phyloP scores from a whole-genome alignment of 345 rosid genomes.

The Salix viminalis region DNA sequence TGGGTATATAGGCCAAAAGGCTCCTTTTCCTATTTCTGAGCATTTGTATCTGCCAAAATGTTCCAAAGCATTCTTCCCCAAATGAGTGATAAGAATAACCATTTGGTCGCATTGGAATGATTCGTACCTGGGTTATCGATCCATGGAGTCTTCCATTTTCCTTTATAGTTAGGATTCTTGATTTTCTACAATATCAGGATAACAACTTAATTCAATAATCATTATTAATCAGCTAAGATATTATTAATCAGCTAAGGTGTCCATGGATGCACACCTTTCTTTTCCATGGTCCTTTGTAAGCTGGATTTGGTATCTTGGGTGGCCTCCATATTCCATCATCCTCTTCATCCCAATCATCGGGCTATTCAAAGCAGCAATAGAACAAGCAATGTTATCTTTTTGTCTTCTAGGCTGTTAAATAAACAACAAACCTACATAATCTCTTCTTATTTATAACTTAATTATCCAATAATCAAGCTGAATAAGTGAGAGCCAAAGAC shows the following conservation, averaged over 20 bases:
- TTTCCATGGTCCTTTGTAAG: conserved; percentile 47
- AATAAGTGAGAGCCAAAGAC: not conserved
- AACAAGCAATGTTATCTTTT: not conserved
- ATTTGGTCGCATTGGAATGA: not conserved
- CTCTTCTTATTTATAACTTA: not conserved
- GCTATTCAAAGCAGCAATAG: conserved; percentile 17
- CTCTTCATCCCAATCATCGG: conserved; percentile 46
- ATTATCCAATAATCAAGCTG: not conserved
- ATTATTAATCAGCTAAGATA: not conserved
- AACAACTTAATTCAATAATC: not conserved
- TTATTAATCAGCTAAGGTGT: not conserved
- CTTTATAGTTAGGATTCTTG: conserved; percentile 91
- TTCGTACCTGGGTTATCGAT: conserved; percentile 80
- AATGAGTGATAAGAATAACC: not conserved
- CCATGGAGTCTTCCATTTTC: conserved; percentile 90
- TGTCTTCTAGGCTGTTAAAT: not conserved
- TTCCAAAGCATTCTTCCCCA: not conserved
- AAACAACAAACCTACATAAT: not conserved
- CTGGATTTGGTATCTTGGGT: conserved; percentile 44
- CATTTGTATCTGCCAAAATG: not conserved
- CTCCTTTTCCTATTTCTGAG: not conserved
- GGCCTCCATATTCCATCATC: conserved; percentile 45
- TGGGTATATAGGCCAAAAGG: not conserved
- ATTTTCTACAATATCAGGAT: conserved; percentile 47
- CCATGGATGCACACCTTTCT: conserved; percentile 27